These are phyloP conservation scores for Aspergillus spinulosporus DNA, from an alignment of 2,329 filamentous ascomycete species.

Conservation along the genomic window DNA sequence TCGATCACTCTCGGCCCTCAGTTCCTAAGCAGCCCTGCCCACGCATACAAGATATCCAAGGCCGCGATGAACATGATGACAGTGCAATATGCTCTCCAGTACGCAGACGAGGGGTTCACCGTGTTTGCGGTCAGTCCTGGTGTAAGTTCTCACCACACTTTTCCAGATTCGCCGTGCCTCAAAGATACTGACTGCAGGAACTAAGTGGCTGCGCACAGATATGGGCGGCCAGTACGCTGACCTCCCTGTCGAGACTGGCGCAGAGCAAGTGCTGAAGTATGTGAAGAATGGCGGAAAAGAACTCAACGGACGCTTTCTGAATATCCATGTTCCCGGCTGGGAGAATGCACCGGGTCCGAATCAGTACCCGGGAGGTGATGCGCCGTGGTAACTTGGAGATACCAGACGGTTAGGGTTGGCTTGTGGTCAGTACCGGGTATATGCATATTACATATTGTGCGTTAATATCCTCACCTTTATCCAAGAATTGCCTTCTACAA, in stretches of 20 bases:
- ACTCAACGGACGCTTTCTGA: constrained; percentile 52
- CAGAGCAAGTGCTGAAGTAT: constrained; percentile 45
- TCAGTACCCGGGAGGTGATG: constrained; percentile 39
- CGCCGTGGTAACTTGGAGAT: constrained; percentile 30
- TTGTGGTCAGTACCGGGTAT: too few relatives aligned
- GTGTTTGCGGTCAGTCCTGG: constrained; percentile 47
- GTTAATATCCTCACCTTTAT: too few relatives aligned
- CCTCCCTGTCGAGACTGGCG: constrained; percentile 43
- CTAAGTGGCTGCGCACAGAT: constrained; percentile 41
- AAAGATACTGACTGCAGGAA: too few relatives aligned
- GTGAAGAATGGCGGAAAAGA: constrained; percentile 43
- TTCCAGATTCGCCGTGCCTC: too few relatives aligned
- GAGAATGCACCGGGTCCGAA: constrained; percentile 38
- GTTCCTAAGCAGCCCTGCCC: constrained; percentile 27
- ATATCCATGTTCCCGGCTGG: constrained; percentile 43
- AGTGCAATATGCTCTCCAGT: constrained; percentile 29
- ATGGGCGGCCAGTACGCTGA: constrained; percentile 45
- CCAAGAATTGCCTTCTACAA: too few relatives aligned
- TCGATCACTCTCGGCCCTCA: constrained; percentile 37
- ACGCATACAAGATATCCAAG: constrained; percentile 50
- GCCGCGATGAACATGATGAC: constrained; percentile 52
- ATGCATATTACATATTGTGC: too few relatives aligned
- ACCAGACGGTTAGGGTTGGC: too few relatives aligned
- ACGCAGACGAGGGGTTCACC: constrained; percentile 44
- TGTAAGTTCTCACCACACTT: constrained; percentile 31